Conservation (phyloP, 345 rosid species). For the Leavenworthia alabamica region DNA sequence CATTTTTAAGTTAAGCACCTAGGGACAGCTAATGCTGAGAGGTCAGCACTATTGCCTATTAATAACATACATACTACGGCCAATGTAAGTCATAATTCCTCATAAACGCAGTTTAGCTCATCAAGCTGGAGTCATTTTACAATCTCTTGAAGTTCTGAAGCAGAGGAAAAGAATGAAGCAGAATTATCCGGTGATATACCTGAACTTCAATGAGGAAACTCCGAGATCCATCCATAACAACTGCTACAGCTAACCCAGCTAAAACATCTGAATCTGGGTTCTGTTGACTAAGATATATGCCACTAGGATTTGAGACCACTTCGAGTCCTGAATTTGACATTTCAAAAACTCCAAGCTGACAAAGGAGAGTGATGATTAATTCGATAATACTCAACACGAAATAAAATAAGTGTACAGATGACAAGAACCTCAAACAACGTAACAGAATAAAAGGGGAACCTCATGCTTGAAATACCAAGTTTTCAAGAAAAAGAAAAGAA, state of each 20-base stretch:
- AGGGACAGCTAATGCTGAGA: not conserved
- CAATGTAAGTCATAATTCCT: not conserved
- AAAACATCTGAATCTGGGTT: slow-evolving; percentile 67
- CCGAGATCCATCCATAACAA: slow-evolving; percentile 83
- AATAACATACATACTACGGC: not conserved
- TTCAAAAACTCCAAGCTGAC: slow-evolving; percentile 90
- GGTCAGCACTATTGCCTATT: slow-evolving; percentile 1
- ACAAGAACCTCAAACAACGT: not conserved
- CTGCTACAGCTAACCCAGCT: slow-evolving; percentile 89
- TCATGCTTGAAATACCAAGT: not conserved
- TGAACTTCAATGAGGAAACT: slow-evolving; percentile 84
- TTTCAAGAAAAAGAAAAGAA: not conserved
- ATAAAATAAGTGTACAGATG: not conserved
- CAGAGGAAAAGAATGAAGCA: not conserved
- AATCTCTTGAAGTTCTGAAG: not conserved
- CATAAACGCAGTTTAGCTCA: slow-evolving; percentile 5
- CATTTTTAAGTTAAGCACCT: not conserved
- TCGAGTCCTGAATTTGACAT: slow-evolving; percentile 74
- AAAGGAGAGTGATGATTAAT: not conserved
- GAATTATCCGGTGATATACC: slow-evolving; percentile 33
- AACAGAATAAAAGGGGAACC: slow-evolving; percentile 2
- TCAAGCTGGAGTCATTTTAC: not conserved
- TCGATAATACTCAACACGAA: not conserved
- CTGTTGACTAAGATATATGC: slow-evolving; percentile 69
- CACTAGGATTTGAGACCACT: slow-evolving; percentile 72